Evolutionary conservation across 192 early-diverging fungal species (phyloP).

Genomic region (Hyaloraphidium curvatum): DNA sequence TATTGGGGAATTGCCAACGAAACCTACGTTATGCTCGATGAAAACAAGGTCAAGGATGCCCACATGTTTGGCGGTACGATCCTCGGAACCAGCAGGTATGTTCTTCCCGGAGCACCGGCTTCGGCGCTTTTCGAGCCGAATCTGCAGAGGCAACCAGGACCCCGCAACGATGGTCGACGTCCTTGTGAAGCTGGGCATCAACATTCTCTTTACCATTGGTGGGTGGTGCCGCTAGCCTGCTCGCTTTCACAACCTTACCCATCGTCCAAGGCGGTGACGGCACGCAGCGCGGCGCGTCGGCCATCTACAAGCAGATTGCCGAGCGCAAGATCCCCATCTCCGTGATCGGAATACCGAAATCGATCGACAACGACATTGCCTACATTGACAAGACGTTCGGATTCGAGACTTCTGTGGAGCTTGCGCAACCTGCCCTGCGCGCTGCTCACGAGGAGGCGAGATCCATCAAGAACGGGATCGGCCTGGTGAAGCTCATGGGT

Average conservation of each 20-base stretch:
- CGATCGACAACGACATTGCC: constrained; percentile 15
- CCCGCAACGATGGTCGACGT: constrained; percentile 8
- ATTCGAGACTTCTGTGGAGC: constrained; percentile 16
- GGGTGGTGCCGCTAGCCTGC: too few species aligned
- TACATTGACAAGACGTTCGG: constrained; percentile 16
- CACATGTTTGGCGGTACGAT: too few species aligned
- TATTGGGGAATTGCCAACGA: too few species aligned
- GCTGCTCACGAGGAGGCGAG: constrained; percentile 19
- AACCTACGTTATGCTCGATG: too few species aligned
- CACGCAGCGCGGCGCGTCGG: constrained; percentile 12
- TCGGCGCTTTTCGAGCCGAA: neutral
- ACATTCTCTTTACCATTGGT: constrained; percentile 15
- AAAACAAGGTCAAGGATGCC: too few species aligned
- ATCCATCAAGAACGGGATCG: constrained; percentile 9
- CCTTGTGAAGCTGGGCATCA: constrained; percentile 8
- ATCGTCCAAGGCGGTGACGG: too few species aligned
- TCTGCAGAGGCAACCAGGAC: neutral
- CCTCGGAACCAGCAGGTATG: neutral
- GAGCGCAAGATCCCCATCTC: constrained; percentile 4
- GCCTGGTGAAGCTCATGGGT: constrained; percentile 21
- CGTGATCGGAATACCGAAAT: constrained; percentile 19
- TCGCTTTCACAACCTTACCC: too few species aligned
- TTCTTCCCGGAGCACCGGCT: neutral
- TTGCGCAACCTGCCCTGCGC: constrained; percentile 10
- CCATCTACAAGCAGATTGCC: constrained; percentile 9